A percentile compares a stretch with the other conserved stretches of the same genome.
Conservation (phyloP, 306 rosid genomes). For the Ammopiptanthus mongolicus region DNA sequence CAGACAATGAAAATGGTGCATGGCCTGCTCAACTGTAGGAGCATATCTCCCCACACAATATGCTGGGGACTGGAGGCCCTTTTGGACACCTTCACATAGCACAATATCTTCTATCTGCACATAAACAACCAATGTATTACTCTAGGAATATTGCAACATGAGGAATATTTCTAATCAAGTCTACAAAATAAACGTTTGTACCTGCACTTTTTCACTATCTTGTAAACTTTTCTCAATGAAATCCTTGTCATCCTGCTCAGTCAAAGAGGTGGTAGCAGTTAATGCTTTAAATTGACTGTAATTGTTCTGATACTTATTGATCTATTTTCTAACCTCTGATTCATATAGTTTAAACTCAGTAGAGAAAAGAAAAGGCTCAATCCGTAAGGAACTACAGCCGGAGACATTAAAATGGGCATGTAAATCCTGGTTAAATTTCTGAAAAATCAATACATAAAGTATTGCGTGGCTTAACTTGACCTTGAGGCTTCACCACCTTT, state of each 20-base stretch:
- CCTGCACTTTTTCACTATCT: conserved; percentile 90
- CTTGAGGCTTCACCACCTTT: background rate
- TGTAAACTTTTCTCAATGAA: conserved; percentile 62
- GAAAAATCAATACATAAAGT: background rate
- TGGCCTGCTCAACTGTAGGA: conserved; percentile 77
- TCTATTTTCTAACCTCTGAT: background rate
- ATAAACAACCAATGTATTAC: conserved; percentile 4
- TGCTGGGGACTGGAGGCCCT: conserved; percentile 80
- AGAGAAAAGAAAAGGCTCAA: background rate
- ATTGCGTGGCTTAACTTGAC: background rate
- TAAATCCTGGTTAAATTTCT: background rate
- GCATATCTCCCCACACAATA: conserved; percentile 70
- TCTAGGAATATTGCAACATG: background rate
- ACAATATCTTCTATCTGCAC: conserved; percentile 70
- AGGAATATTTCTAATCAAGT: background rate
- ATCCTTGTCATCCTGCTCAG: conserved; percentile 52
- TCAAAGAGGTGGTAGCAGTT: background rate
- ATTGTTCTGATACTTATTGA: background rate
- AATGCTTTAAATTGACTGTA: background rate
- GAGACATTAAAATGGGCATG: background rate
- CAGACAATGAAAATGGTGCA: conserved; percentile 86
- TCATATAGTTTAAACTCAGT: background rate
- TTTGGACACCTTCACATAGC: conserved; percentile 80
- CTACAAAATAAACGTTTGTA: conserved; percentile 14
- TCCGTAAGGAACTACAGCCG: background rate